Conservation (phyloP, 2,329 filamentous ascomycete genomes). For the Aspergillus quadricinctus region DNA sequence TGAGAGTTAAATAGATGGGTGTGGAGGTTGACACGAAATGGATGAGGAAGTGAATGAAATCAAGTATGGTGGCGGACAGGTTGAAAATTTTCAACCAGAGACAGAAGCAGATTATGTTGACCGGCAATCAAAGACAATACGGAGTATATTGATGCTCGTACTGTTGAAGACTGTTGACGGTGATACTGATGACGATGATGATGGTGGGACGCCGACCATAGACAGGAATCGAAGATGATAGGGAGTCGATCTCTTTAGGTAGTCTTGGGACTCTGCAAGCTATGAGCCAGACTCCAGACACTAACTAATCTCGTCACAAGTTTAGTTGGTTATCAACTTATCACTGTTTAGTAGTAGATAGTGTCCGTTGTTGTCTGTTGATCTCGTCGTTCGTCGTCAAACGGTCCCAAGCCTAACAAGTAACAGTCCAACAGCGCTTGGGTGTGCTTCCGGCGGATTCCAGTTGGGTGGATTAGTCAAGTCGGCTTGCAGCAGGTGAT, state of each 20-base stretch:
- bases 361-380: background rate
- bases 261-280: background rate
- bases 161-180: background rate
- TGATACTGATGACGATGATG: background rate
- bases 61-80: background rate
- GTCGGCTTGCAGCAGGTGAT: background rate
- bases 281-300: background rate
- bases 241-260: background rate
- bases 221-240: background rate
- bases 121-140: background rate
- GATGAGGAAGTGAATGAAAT: background rate
- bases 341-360: background rate
- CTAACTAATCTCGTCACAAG: background rate
- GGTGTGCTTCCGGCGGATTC: background rate
- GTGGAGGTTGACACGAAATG: background rate
- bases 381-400: background rate
- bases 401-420: background rate
- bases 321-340: background rate
- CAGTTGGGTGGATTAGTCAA: background rate
- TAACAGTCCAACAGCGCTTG: background rate
- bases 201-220: background rate
- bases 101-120: background rate
- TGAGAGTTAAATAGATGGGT: background rate
- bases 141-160: background rate
- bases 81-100: background rate